Base-by-base conservation (phyloP, 257 asterid species). In the Lavandula angustifolia region DNA sequence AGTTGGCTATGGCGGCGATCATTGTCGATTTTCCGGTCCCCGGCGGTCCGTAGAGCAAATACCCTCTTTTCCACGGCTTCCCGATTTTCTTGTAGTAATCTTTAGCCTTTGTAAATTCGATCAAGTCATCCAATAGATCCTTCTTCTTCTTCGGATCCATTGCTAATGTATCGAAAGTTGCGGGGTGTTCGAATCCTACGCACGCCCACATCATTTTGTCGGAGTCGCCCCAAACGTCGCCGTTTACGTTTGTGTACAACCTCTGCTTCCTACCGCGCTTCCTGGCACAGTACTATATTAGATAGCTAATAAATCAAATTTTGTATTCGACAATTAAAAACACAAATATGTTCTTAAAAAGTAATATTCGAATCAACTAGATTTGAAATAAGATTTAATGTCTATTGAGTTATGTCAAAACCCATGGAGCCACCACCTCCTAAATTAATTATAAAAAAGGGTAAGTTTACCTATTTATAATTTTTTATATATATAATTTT, bases 1-100 rank as follows among this genome's bases (percentile, higher is more conserved):
- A 67, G 6, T 67, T 67, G n/a, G 72, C 72, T 34, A 67, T 67
- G 37, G 72, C 58, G 16, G 65, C 65, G 4, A 67, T 56, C 72
- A 67, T 22, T 22, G 27, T 22, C 27, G 27, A 22, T 22, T 22
- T 22, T 22, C 27, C 27, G 27, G 27, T 22, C 27, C 27, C 27
- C 27, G 27, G 27, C 27, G 27, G 27, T 22, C 27, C 27, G 27
- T 22, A 22, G 27, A 22, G 27, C 27, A 22, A 22, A 22, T 22
- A 22, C 27, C 27, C 27, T 22, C 27, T 22, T 22, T 22, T 67
- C 72, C 72, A 67, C 0, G 65, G 9, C 3, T 67, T 67, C 58
- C 72, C 65, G 0, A 67, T 34, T 1, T 9, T 17, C 41, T 1
- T 56, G 1, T 55, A 67, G 1, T 67, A 56, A 9, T 56, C 72